Base-by-base conservation (phyloP, 75 land plant species). In the Pinus tabuliformis region DNA sequence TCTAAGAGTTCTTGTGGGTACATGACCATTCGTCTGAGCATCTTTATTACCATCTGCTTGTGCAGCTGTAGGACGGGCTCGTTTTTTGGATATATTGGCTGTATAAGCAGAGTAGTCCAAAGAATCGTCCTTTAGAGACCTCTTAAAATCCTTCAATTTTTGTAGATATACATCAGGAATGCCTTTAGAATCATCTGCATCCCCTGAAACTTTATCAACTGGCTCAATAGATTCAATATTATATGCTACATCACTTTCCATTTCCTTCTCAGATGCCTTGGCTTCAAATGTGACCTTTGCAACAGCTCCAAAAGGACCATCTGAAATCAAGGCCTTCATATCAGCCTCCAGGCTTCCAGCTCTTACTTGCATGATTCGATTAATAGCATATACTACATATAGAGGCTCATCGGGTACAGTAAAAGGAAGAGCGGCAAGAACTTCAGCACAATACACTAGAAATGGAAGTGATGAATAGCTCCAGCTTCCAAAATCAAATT, bases 331-430 rank as follows among this genome's bases (percentile, higher is more conserved):
- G 7, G 86, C 83, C 83, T 95, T 97, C 86, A 97, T 83, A 45
- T 86, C 88, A 75, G 92, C 81, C 73, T 97, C 98, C 68, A 95
- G 65, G 20, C 82, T 82, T 11, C 99, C 99, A 61, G 91, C 93
- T 73, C 92, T 87, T n/a, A 97, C 91, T 90, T 97, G 99, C 45
- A 97, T 79, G 58, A 95, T 77, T 66, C 99, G 88, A 84, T 97
- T 97, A 59, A 97, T 97, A 17, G 90, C 77, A 76, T 89, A 95
- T 3, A 97, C 88, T 59, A 97, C 73, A 77, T 95, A 97, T 56
- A 97, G 89, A 72, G 99, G 99, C 62, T 97, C 99, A 84, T 97
- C 99, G 62, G 95, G 96, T 36, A 72, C 57, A 49, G 86, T 78
- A 65, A 97, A 97, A 18, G 99, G 99, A n/a, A 97, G 84, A 71